phyloP scores from a whole-genome alignment of 805 yeast genomes.

The Maudiozyma pseudohumilis region DNA sequence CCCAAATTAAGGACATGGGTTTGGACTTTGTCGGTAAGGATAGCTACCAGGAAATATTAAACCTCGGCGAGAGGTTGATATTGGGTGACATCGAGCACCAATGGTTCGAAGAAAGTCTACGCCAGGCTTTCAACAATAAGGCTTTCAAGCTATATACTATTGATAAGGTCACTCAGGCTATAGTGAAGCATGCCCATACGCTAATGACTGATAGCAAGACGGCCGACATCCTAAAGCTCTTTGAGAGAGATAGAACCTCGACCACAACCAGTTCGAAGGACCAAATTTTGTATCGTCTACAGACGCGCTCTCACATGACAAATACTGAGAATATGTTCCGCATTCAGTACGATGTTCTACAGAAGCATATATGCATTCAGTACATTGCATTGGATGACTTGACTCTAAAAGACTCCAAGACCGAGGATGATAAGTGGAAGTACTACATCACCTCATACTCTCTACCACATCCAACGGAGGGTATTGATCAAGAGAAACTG shows the following conservation, averaged over 20 bases:
- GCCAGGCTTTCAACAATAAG: conserved; percentile 89
- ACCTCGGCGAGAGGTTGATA: conserved; percentile 62
- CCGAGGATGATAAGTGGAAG: conserved; percentile 78
- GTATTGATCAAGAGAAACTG: conserved; percentile 69
- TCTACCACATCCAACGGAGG: conserved; percentile 96
- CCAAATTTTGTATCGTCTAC: conserved; percentile 85
- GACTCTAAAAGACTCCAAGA: conserved; percentile 61
- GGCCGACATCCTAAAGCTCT: conserved; percentile 68
- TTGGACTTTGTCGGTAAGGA: conserved; percentile 58
- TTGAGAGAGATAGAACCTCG: conserved; percentile 67
- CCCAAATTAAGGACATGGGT: conserved; percentile 74
- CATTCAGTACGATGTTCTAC: conserved; percentile 53
- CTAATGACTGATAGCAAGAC: conserved; percentile 71
- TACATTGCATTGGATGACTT: conserved; percentile 82
- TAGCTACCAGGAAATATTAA: conserved; percentile 71
- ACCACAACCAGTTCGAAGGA: conserved; percentile 65
- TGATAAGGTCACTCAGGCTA: conserved; percentile 79
- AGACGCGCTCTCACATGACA: conserved; percentile 71
- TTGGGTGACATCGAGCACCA: conserved; percentile 89
- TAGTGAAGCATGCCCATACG: conserved; percentile 79
- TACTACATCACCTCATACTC: conserved; percentile 88
- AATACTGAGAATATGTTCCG: conserved; percentile 90
- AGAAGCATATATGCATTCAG: conserved; percentile 54
- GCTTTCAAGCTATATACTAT: conserved; percentile 90
- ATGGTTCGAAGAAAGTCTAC: conserved; percentile 88